Conservation (phyloP, 257 asterid species). For the Petunia axillaris region DNA sequence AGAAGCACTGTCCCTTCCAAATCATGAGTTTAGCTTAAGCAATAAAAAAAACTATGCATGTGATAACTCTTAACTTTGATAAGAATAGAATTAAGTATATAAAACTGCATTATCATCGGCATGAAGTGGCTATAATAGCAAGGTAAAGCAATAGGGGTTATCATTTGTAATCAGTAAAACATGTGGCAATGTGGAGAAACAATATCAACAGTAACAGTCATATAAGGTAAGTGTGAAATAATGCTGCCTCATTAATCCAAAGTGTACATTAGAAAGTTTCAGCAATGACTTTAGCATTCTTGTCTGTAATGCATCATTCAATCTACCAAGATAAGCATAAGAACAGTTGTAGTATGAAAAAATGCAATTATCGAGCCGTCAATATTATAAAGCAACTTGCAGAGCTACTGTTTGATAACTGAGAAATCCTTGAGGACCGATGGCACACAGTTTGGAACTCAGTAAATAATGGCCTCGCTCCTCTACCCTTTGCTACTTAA, state of each 20-base stretch:
- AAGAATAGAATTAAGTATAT: too few relatives aligned
- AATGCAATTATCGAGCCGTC: background rate
- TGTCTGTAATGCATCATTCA: background rate
- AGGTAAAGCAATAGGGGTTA: background rate
- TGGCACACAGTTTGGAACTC: too few relatives aligned
- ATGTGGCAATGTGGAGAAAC: background rate
- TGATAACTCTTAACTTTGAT: background rate
- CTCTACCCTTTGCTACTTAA: too few relatives aligned
- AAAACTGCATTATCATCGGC: background rate
- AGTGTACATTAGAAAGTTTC: background rate
- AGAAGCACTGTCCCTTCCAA: background rate
- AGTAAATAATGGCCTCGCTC: too few relatives aligned
- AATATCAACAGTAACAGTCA: background rate
- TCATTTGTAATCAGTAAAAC: background rate
- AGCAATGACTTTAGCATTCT: background rate
- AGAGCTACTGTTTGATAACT: too few relatives aligned
- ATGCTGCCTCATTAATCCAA: background rate
- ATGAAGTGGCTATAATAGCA: background rate
- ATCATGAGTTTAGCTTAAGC: background rate
- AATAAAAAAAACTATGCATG: background rate
- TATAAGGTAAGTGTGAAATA: background rate
- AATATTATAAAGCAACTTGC: background rate
- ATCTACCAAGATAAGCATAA: too few relatives aligned
- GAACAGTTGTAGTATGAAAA: too few relatives aligned
- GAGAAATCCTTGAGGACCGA: too few relatives aligned